Base-by-base conservation (phyloP, 2,329 filamentous ascomycete genomes). In the Colletotrichum aenigma region DNA sequence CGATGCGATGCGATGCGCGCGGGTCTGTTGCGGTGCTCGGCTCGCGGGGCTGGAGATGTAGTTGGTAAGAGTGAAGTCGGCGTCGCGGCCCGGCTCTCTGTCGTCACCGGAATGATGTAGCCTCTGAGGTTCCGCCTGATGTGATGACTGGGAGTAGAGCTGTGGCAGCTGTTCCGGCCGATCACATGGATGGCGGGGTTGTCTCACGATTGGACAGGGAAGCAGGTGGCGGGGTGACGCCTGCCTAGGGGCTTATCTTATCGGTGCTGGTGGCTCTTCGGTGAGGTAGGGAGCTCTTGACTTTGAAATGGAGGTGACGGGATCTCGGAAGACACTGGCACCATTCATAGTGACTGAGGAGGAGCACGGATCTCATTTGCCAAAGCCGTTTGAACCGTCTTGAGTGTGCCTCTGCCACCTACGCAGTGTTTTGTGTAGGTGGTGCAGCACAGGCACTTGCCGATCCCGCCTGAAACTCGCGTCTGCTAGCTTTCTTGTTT, bases 141-240 rank as follows among this genome's bases (percentile, higher is more conserved):
- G 67, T 56, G 60, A 43, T 75, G 71, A 71, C 60, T 76, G 48
- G 70, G 65, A 75, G 64, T 58, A 55, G 24, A 75, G 74, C 74
- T 76, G 60, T 76, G 76, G 60, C 76, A 77, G 76, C 76, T 76
- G 64, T 68, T 71, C 70, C 30, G 60, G 67, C 67, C 75, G 77
- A 78, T 78, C 77, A 78, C 77, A 77, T 77, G 76, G 75, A 77
- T 77, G 75, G 77, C 77, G 77, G 77, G 77, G 77, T 78, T 77
- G 77, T 73, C 77, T 78, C 75, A 78, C 75, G 66, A 76, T 72
- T 73, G 77, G 75, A 71, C 71, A 66, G 68, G 76, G 60, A 55
- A 38, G 71, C 43, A 55, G 32, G 64, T 73, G 73, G 73, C 73
- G 76, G 76, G 77, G 66, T 70, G 55, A 52, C 24, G 64, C 70